Evolutionary conservation across 225 moss, liverwort and hornwort species (phyloP).

Genomic region (Neckera pumila): DNA sequence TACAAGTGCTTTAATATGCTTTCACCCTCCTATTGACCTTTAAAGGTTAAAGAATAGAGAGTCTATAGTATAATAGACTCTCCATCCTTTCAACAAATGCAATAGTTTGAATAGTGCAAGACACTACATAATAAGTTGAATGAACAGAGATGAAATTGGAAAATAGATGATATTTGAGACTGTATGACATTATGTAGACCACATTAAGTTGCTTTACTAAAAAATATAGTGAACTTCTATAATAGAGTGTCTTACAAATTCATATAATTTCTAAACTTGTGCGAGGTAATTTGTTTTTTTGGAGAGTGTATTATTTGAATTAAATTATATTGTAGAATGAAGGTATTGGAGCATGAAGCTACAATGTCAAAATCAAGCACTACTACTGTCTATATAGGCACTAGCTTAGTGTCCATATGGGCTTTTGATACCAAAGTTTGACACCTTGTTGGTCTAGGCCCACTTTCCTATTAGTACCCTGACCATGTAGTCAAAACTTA

Average conservation of each 20-base stretch:
- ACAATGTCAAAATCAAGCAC: too few relatives aligned
- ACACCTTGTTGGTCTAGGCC: too few relatives aligned
- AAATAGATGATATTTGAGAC: background rate
- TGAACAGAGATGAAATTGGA: background rate
- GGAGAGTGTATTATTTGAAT: rapidly evolving
- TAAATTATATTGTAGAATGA: background rate
- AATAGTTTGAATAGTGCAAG: background rate
- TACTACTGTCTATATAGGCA: background rate
- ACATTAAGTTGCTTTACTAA: background rate
- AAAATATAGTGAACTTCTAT: background rate
- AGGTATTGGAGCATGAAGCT: background rate
- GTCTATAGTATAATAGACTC: background rate
- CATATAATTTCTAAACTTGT: background rate
- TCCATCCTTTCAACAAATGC: background rate
- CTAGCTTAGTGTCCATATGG: too few relatives aligned
- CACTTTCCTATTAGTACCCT: background rate
- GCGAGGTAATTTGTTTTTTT: background rate
- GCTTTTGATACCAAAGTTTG: background rate
- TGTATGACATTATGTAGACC: background rate
- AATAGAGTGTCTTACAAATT: background rate
- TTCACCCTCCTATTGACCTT: background rate
- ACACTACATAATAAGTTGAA: background rate
- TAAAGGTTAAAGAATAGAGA: background rate
- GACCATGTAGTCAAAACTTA: background rate
- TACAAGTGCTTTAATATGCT: too few relatives aligned